Percentiles rank a stretch among this genome's conserved stretches.
Conservation (phyloP, 2,329 filamentous ascomycete species). For the Fusarium nygamai region DNA sequence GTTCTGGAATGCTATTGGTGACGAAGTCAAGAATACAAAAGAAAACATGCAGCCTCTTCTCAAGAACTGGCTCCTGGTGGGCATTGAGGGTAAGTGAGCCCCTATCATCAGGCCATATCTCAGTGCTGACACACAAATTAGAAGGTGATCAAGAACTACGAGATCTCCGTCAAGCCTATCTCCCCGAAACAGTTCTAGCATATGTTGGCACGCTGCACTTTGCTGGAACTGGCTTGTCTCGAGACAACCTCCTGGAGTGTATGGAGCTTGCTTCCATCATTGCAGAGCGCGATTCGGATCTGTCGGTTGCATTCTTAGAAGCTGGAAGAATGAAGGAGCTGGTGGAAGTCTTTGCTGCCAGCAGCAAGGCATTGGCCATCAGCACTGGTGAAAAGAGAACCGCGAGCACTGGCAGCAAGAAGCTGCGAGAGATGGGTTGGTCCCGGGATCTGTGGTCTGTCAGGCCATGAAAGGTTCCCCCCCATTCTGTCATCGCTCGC, state of each 20-base stretch:
- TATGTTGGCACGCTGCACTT: conserved; percentile 86
- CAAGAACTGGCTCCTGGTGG: conserved; percentile 69
- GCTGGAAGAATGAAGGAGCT: conserved; percentile 78
- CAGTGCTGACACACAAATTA: conserved; percentile 38
- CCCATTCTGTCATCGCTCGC: background rate
- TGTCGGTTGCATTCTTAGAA: conserved; percentile 71
- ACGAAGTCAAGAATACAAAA: conserved; percentile 64
- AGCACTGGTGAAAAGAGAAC: conserved; percentile 64
- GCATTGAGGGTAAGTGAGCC: conserved; percentile 61
- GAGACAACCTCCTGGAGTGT: conserved; percentile 81
- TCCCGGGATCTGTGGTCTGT: conserved; percentile 71
- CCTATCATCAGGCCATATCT: background rate
- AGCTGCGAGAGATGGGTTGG: conserved; percentile 70
- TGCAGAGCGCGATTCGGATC: conserved; percentile 74
- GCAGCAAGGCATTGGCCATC: conserved; percentile 76
- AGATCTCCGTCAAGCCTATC: conserved; percentile 77
- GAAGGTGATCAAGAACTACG: conserved; percentile 70
- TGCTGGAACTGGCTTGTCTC: conserved; percentile 76
- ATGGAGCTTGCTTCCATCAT: conserved; percentile 86
- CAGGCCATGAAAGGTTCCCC: conserved; percentile 42
- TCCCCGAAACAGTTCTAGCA: conserved; percentile 86
- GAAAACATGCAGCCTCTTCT: conserved; percentile 70
- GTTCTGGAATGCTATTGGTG: conserved; percentile 64
- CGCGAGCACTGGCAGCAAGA: conserved; percentile 63
- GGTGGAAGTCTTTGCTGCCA: conserved; percentile 78